These are phyloP conservation scores for Hawksworthiomyces lignivorus DNA, from an alignment of 2,329 filamentous ascomycete genomes.

Conservation along the genomic window DNA sequence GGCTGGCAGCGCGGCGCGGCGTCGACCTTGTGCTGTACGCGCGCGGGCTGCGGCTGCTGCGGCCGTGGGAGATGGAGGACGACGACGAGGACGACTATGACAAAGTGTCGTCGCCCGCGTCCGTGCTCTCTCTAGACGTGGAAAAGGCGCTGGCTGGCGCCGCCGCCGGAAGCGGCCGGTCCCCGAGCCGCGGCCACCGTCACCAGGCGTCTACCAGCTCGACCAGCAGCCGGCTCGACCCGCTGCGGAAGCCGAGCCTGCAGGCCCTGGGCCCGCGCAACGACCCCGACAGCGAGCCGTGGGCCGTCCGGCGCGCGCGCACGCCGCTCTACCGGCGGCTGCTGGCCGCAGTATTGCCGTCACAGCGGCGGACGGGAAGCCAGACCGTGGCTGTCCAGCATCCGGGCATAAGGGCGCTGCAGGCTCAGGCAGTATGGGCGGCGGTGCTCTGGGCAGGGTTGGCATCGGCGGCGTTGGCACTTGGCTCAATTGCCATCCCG, in stretches of 20 bases:
- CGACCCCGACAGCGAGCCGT: constrained; percentile 23
- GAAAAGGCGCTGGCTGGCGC: constrained; percentile 4
- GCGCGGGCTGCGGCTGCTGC: constrained; percentile 24
- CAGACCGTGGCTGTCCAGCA: constrained; percentile 23
- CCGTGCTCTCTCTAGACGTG: not conserved
- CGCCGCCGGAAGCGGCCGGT: not conserved
- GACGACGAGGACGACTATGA: constrained; percentile 11
- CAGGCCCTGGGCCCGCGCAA: constrained; percentile 29
- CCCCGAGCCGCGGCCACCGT: constrained; percentile 7
- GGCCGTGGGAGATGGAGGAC: constrained; percentile 31
- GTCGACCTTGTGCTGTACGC: constrained; percentile 29
- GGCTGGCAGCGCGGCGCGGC: constrained; percentile 27
- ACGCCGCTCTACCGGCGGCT: constrained; percentile 22
- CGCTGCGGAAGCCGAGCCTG: constrained; percentile 21
- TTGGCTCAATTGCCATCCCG: constrained; percentile 24
- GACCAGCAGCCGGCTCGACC: constrained; percentile 15
- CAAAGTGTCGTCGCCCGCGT: not conserved
- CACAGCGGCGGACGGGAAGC: not conserved
- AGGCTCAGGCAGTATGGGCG: constrained; percentile 26
- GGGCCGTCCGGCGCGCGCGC: constrained; percentile 21
- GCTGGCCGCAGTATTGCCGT: constrained; percentile 18
- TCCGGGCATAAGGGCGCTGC: constrained; percentile 23
- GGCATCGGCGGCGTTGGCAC: constrained; percentile 22
- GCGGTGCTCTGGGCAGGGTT: constrained; percentile 27
- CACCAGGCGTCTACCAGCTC: constrained; percentile 4